Evolutionary conservation across 73 alveolate genomes (phyloP), one percentile per base, ranked within the genome.

Genomic region (Durusdinium trenchii): DNA sequence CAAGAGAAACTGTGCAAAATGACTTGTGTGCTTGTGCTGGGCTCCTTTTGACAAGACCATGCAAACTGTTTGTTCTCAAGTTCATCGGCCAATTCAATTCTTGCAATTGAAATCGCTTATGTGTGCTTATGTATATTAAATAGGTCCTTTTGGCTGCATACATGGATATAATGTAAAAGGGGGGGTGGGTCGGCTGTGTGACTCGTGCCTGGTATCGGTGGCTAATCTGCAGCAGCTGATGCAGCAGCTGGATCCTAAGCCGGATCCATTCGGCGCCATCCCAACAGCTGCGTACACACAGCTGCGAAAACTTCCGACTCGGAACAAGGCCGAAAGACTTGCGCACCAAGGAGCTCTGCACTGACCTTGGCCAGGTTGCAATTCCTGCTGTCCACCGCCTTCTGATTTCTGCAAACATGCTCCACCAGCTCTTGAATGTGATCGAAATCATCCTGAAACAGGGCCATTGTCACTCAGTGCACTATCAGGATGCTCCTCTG

Each of bases 361-460:
- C 42, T 84, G 94, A 84, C 94, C 75, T 84, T 84, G 78, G 94
- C 75, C 94, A 84, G 36, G 94, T 84, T 84, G 51, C 76, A 73
- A 51, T 75, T 84, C 40, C 94, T 50, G 75, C 75, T 51, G 76
- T 84, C 94, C 62, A 60, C 40, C 87, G 38, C 28, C 52, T 71
- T 26, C 16, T 35, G 9, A 30, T 57, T 26, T 48, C 71, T 47
- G 75, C 78, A 84, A 36, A 84, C 94, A 36, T 84, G 94, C 42
- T 84, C 94, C 78, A 84, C 94, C 50, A 84, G 75, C 46, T 84
- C 94, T 38, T 84, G 94, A 62, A 84, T 84, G 75, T 84, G 94
- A 52, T 84, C 94, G 43, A 84, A 84, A 12, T 84, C 94, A 50
- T 84, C 94, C 94, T 84, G 26, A 20, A n/a, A n/a, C n/a, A n/a